Conservation (phyloP, 768 basidiomycete genomes). For the Rhodosporidiobolus odoratus region DNA sequence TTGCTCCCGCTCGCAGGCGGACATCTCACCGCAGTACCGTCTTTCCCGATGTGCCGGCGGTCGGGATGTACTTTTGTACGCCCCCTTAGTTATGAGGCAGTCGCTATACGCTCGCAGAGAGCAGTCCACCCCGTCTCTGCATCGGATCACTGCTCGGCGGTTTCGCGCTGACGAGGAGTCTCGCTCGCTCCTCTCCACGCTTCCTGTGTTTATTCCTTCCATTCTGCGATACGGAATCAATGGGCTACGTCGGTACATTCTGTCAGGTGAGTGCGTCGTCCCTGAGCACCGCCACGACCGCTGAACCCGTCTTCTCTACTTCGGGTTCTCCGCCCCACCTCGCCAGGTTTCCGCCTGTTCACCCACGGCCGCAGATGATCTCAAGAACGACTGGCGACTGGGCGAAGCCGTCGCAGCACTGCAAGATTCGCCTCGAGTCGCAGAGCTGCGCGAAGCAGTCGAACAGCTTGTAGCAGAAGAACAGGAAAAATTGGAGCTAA, state of each 20-base stretch:
- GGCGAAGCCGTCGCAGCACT: neutral
- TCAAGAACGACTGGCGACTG: neutral
- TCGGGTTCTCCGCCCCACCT: too few relatives aligned
- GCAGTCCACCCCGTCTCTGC: neutral
- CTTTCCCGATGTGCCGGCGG: too few relatives aligned
- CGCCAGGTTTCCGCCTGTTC: slow-evolving; percentile 1
- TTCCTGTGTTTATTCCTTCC: neutral
- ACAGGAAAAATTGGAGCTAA: neutral
- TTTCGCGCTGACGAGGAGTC: neutral
- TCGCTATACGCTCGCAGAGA: too few relatives aligned
- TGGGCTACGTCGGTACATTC: slow-evolving; percentile 14
- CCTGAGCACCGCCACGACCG: neutral
- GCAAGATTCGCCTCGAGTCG: neutral
- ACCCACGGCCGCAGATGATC: neutral
- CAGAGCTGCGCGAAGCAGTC: neutral
- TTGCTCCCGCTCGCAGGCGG: too few relatives aligned
- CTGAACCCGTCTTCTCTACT: too few relatives aligned
- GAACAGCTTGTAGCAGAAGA: neutral
- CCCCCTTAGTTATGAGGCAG: too few relatives aligned
- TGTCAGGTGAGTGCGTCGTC: neutral
- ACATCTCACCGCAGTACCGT: too few relatives aligned
- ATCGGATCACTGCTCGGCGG: neutral
- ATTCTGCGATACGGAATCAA: neutral
- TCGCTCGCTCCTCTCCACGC: neutral
- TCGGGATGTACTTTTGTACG: too few relatives aligned